Base-by-base conservation (phyloP, 2,329 filamentous ascomycete genomes). In the Colletotrichum euphorbiae region DNA sequence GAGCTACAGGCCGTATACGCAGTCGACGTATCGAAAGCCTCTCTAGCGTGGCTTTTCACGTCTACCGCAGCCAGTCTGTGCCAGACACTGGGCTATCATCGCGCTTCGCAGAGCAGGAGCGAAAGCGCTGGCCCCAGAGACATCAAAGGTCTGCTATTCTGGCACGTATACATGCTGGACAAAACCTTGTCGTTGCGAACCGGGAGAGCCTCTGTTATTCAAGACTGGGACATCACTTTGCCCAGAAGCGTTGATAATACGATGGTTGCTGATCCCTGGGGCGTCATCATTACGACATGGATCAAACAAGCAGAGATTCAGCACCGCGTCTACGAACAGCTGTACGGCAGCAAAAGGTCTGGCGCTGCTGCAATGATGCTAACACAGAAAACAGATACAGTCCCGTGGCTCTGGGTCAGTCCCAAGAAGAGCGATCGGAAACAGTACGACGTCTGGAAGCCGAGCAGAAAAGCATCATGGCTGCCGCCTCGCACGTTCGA, bases 41-140 rank as follows among this genome's bases (percentile, higher is more conserved):
- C 87, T 0, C 81, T 91, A 3, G 87, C 87, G n/a, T 90, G 88
- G 85, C 85, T 87, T n/a, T 78, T 91, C 17, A 85, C 84, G 24
- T 86, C 84, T 6, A 83, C 84, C 17, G 89, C 89, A 0, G 84
- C 85, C 12, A 83, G 86, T 58, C 80, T 91, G 59, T 90, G 87
- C 70, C 87, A 89, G 72, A 86, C 85, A 0, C 83, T 90, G 4
- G 89, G 89, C 3, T 90, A 88, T 68, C 89, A 91, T 73, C 83
- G 86, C 56, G 73, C 75, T 12, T 77, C 77, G 43, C 75, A 73
- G 3, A 74, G 78, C 36, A 76, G 76, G 12, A 71, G 77, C 42
- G 78, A 80, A 7, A 73, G 74, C 8, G 72, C 74, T 38, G 75
- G 71, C 46, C 71, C 61, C 28, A 72, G 64, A 28, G 74, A 78